These are phyloP conservation scores for Backusella mclennaniae DNA, from an alignment of 192 early-diverging fungal genomes.

Conservation along the genomic window DNA sequence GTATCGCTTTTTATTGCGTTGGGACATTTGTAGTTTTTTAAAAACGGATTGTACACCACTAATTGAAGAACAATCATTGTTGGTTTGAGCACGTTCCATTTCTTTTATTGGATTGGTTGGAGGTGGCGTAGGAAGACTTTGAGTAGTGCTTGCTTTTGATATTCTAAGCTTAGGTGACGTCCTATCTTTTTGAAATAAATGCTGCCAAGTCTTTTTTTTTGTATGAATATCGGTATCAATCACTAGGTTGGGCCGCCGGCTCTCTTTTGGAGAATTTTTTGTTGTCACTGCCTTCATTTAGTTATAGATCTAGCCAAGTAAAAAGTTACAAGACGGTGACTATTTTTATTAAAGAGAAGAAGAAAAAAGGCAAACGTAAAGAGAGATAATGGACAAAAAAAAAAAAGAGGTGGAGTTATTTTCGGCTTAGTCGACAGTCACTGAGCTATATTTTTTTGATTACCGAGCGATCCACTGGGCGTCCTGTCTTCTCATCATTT, in stretches of 20 bases:
- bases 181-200: neutral
- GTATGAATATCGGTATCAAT: neutral
- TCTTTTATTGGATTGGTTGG: neutral
- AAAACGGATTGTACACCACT: neutral
- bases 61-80: neutral
- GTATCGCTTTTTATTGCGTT: neutral
- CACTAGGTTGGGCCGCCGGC: neutral
- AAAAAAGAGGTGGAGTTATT: neutral
- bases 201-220: conserved; percentile 5
- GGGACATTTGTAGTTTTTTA: neutral
- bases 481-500: neutral
- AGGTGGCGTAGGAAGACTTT: neutral
- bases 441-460: neutral
- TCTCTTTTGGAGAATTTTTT: neutral
- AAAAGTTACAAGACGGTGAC: neutral
- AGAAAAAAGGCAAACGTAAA: neutral
- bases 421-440: neutral
- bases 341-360: neutral
- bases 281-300: neutral
- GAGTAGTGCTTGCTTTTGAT: neutral
- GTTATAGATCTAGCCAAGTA: neutral
- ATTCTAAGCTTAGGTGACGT: neutral
- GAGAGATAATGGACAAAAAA: neutral
- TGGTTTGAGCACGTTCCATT: neutral
- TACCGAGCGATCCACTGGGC: neutral